Evolutionary conservation across 176 grass and related monocot genomes (phyloP), one percentile per base, ranked within the genome.

Genomic region (Lolium multiflorum): DNA sequence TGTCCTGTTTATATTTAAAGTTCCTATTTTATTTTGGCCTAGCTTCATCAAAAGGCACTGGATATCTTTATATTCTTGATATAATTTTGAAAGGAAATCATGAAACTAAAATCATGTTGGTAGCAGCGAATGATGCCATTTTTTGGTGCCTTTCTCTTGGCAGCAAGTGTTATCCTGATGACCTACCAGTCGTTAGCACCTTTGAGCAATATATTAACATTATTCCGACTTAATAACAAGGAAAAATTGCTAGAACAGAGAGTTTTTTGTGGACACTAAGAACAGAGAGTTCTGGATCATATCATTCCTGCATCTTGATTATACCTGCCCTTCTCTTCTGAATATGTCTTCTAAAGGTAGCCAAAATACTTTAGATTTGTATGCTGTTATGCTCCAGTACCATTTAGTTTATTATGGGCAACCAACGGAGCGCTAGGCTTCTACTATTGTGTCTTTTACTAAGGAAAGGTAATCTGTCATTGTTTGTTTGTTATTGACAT

Each of bases 91-190:
- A 18, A 67, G 14, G 28, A 31, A 3, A 9, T 3, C 6, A 35
- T 67, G 26, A 41, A 69, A 20, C 35, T 68, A 68, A 68, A 68
- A 37, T 18, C 35, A 69, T 69, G 35, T 69, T 69, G 16, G 39
- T 31, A 4, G 15, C 7, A 68, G 15, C 20, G 28, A 41, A n/a
- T 70, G 17, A 20, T 41, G 37, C 66, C 37, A 41, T 43, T 41
- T 41, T 69, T 41, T 43, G 2, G 66, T n/a, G 1, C 8, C 37
- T n/a, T 70, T 5, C 17, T 70, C 35, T 41, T 70, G 8, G 8
- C 16, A 70, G 16, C 66, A 70, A 69, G 66, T 70, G 37, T 28
- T 70, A 70, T 70, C 35, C 66, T 70, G 66, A 70, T 70, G 66
- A 41, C 66, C 66, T 70, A 69, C 35, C 66, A 69, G 66, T 41